Evolutionary conservation across 2,329 filamentous ascomycete genomes (phyloP).

Genomic region (Exophiala spinifera): DNA sequence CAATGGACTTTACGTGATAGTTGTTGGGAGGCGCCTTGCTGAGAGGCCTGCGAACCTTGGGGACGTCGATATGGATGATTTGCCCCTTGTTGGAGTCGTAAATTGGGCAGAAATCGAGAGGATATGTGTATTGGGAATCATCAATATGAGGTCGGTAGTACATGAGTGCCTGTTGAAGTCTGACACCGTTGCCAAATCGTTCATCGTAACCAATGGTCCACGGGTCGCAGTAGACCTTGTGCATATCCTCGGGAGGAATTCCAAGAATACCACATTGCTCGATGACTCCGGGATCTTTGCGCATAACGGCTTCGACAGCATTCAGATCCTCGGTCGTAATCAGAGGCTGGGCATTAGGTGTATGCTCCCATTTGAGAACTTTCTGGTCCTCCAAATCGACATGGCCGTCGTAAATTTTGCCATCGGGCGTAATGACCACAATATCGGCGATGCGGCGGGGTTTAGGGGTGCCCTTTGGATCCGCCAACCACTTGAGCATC

Average conservation of each 20-base stretch:
- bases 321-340: conserved; percentile 91
- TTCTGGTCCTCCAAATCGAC: conserved; percentile 67
- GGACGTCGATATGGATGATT: conserved; percentile 81
- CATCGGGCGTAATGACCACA: conserved; percentile 74
- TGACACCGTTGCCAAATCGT: conserved; percentile 72
- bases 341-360: conserved; percentile 76
- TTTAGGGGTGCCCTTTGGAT: conserved; percentile 57
- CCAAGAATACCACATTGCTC: conserved; percentile 84
- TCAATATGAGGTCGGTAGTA: conserved; percentile 86
- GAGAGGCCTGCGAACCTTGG: conserved; percentile 70
- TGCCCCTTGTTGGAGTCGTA: conserved; percentile 76
- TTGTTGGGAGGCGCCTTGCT: conserved; percentile 71
- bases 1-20: conserved; percentile 71
- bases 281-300: conserved; percentile 80
- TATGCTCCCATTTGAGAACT: conserved; percentile 70
- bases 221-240: conserved; percentile 93
- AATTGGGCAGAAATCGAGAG: conserved; percentile 91
- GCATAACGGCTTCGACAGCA: conserved; percentile 70
- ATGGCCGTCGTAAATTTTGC: conserved; percentile 77
- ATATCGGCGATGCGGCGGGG: conserved; percentile 75
- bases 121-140: conserved; percentile 86
- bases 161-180: conserved; percentile 90
- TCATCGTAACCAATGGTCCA: conserved; percentile 97
- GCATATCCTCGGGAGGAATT: conserved; percentile 77
- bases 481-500: conserved; percentile 74